Base-by-base conservation (phyloP, 768 basidiomycete species). In the Nidularia pulvinata region DNA sequence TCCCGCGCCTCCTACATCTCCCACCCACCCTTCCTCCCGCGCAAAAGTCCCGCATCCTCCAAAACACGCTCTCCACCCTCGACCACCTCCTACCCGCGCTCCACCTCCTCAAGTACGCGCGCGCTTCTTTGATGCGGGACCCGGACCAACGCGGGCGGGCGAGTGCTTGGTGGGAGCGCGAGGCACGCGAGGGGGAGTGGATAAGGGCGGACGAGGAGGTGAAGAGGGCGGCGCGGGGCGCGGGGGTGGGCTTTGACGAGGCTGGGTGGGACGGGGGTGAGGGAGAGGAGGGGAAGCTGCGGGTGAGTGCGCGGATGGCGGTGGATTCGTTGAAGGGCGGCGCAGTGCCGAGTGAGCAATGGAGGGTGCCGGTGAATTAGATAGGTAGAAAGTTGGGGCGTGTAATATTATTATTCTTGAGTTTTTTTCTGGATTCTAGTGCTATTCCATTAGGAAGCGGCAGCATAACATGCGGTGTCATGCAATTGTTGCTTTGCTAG, bases 81-180 rank as follows among this genome's bases (percentile, higher is more conserved):
- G 52, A 61, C 33, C 69, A 75, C 50, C 66, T 77, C 36, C 55
- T 83, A 2, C 70, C 75, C 13, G 75, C 81, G 0, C 64, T 84
- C 7, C 80, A 83, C 54, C 73, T 85, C 37, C 67, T 85, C 53
- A 82, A 82, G 59, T 81, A 84, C 59, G 71, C 79, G 2, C 78
- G 75, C 44, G 84, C 80, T 37, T 81, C 86, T 2, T 68, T 82
- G 30, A 74, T 84, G 76, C 81, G 89, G 34, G 61, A 72, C 5
- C 78, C 80, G 1, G 64, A 67, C 32, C 69, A 83, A 10, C 78
- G 82, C 7, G 69, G 68, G 7, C 76, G 75, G n/a, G 74, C 79
- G 0, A 62, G 60, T 1, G 66, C 67, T 49, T 88, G 83, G 78
- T 90, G 88, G 88, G 68, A 69, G 3, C 72, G 68, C 33, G 79